Conservation (phyloP, 176 grass and related monocot species). For the Thinopyrum elongatum region DNA sequence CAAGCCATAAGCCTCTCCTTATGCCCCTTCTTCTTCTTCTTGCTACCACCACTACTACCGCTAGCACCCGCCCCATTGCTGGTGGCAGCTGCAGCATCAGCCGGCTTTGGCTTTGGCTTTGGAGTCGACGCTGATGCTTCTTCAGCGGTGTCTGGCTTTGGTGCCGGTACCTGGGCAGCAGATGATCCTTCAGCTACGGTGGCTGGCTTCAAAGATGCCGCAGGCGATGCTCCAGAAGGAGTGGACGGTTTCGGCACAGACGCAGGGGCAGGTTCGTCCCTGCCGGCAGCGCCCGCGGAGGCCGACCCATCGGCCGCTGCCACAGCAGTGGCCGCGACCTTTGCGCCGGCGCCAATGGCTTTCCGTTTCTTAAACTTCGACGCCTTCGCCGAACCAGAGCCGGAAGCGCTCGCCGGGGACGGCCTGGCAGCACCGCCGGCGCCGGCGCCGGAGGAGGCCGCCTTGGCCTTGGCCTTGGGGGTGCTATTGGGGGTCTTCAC, state of each 20-base stretch:
- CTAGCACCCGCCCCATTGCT: constrained; percentile 26
- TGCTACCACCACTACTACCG: constrained; percentile 1
- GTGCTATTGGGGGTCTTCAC: constrained; percentile 25
- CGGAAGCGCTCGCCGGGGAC: constrained; percentile 15
- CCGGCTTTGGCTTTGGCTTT: constrained; percentile 25
- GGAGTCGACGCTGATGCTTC: constrained; percentile 5
- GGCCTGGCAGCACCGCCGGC: not conserved
- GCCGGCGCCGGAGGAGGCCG: not conserved
- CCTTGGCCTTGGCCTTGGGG: constrained; percentile 12
- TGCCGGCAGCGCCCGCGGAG: not conserved
- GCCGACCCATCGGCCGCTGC: not conserved
- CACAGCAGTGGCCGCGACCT: not conserved
- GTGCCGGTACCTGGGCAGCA: not conserved
- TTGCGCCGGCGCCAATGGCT: not conserved
- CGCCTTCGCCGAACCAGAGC: constrained; percentile 23
- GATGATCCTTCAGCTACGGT: constrained; percentile 12
- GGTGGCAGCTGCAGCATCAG: constrained; percentile 15
- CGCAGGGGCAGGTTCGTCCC: not conserved
- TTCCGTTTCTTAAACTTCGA: constrained; percentile 27
- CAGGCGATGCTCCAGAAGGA: constrained; percentile 25
- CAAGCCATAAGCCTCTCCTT: not conserved
- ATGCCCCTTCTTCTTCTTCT: not conserved
- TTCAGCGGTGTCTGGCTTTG: constrained; percentile 20
- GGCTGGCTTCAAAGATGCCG: not conserved
- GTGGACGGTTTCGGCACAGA: not conserved